A percentile compares a stretch with the other conserved stretches of the same genome.
Evolutionary conservation across 2,329 filamentous ascomycete species (phyloP).

Genomic region (Sporothrix brunneoviolacea): DNA sequence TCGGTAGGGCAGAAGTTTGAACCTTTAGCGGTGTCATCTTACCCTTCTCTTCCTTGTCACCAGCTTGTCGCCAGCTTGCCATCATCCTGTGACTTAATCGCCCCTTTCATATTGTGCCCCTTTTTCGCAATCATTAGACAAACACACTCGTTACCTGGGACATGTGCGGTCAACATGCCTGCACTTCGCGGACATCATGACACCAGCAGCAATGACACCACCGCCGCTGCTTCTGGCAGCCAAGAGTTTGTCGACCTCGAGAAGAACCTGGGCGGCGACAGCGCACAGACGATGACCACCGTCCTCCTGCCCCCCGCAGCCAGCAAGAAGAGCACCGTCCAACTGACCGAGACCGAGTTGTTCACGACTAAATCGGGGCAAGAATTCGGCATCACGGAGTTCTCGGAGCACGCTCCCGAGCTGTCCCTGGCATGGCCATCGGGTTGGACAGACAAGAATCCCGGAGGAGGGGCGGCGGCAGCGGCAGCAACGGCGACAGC

Average conservation of each 20-base stretch:
- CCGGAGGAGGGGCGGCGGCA: background rate
- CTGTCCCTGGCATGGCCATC: background rate
- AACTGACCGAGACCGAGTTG: background rate
- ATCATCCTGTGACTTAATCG: too few relatives aligned
- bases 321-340: too few relatives aligned
- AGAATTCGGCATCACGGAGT: background rate
- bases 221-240: background rate
- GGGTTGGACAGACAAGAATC: background rate
- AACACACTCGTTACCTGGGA: background rate
- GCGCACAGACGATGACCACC: background rate
- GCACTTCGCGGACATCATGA: background rate
- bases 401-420: conserved; percentile 1
- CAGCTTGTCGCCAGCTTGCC: too few relatives aligned
- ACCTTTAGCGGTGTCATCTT: too few relatives aligned
- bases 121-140: background rate
- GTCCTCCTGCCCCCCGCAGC: background rate
- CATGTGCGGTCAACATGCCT: conserved; percentile 1
- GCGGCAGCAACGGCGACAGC: background rate
- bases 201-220: background rate
- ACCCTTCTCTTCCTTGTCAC: too few relatives aligned
- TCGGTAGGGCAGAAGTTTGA: too few relatives aligned
- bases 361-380: conserved; percentile 1
- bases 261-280: background rate
- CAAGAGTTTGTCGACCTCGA: conserved; percentile 2
- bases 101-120: background rate